Evolutionary conservation across 2,329 filamentous ascomycete genomes (phyloP).

Genomic region (Cladosporium sphaerospermum): DNA sequence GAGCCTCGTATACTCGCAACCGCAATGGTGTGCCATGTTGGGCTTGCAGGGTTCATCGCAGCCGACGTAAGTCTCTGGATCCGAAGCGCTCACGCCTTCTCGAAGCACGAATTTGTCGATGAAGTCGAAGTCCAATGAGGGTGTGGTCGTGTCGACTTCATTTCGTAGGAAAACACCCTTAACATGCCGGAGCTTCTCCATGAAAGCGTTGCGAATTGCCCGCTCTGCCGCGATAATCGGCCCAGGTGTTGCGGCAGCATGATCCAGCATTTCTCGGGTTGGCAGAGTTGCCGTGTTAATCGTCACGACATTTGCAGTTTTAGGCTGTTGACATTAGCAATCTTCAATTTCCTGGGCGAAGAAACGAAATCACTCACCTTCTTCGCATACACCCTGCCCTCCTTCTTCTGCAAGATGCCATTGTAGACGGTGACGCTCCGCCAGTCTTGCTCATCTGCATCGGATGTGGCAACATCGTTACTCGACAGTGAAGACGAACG

Average conservation of each 20-base stretch:
- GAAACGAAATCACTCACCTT: conserved; percentile 21
- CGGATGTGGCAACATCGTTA: not conserved
- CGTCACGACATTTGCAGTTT: conserved; percentile 15
- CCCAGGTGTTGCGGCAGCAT: conserved; percentile 22
- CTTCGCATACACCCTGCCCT: conserved; percentile 33
- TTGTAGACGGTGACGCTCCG: conserved; percentile 33
- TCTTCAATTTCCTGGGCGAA: not conserved
- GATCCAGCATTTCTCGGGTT: conserved; percentile 31
- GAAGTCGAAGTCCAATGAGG: conserved; percentile 61
- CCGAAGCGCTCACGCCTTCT: conserved; percentile 53
- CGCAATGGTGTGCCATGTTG: conserved; percentile 45
- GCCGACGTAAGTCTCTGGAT: conserved; percentile 56
- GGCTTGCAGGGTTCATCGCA: conserved; percentile 55
- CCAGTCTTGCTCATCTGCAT: conserved; percentile 4
- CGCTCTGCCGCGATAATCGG: conserved; percentile 28
- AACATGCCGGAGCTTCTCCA: conserved; percentile 23
- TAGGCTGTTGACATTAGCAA: conserved; percentile 14
- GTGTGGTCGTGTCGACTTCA: conserved; percentile 48
- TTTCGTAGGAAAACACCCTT: conserved; percentile 44
- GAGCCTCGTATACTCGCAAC: conserved; percentile 56
- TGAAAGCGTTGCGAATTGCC: conserved; percentile 35
- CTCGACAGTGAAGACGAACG: conserved; percentile 9
- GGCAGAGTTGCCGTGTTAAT: conserved; percentile 32
- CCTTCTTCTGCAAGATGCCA: conserved; percentile 31
- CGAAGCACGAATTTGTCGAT: conserved; percentile 57